Evolutionary conservation across 2,329 filamentous ascomycete species (phyloP).

Genomic region (Byssothecium circinans): DNA sequence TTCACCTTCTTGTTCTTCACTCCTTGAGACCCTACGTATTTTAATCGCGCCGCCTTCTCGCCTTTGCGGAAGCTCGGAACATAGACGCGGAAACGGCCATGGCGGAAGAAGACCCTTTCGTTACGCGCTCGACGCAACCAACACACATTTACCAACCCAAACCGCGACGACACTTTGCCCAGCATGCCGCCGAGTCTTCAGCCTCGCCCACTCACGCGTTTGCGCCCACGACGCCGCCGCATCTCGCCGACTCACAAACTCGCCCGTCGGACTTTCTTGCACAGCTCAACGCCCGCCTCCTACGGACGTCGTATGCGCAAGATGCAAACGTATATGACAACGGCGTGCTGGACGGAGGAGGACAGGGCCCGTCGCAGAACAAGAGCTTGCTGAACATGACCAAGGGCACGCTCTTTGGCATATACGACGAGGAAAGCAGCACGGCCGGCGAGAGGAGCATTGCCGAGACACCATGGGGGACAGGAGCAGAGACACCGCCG

Average conservation of each 20-base stretch:
- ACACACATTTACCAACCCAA: constrained; percentile 43
- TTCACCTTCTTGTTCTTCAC: neutral
- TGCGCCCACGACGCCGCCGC: constrained; percentile 19
- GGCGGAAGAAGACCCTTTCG: constrained; percentile 30
- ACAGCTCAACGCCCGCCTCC: constrained; percentile 41
- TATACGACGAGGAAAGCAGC: constrained; percentile 63
- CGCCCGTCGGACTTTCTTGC: constrained; percentile 39
- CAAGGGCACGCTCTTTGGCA: constrained; percentile 85
- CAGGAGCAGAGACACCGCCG: constrained; percentile 70
- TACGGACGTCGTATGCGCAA: constrained; percentile 32
- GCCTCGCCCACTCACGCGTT: constrained; percentile 32
- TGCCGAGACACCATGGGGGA: constrained; percentile 73
- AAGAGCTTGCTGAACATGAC: constrained; percentile 85
- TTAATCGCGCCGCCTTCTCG: constrained; percentile 2
- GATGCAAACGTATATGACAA: constrained; percentile 17
- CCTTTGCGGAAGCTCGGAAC: neutral
- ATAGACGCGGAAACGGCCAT: constrained; percentile 15
- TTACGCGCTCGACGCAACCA: constrained; percentile 22
- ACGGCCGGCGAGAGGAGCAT: constrained; percentile 51
- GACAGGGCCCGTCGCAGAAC: constrained; percentile 56
- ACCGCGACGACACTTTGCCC: constrained; percentile 40
- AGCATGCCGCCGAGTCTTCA: constrained; percentile 19
- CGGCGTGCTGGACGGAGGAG: constrained; percentile 18
- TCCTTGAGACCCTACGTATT: neutral
- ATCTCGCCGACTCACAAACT: constrained; percentile 20